phyloP scores from a whole-genome alignment of 768 basidiomycete genomes.

The Pulveroboletus ravenelii region DNA sequence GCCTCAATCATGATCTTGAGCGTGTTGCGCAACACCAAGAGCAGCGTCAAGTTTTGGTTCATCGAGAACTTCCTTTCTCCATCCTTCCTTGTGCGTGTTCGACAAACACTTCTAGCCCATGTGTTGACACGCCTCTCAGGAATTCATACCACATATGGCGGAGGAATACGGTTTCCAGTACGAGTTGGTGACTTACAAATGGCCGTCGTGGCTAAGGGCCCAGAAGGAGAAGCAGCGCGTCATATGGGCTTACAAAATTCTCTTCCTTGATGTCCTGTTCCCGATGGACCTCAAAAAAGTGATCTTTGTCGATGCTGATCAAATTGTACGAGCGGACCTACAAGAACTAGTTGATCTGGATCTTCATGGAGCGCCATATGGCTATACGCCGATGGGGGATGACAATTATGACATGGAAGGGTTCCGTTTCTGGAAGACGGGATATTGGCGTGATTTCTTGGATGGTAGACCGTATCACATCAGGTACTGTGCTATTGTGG shows the following conservation, averaged over 20 bases:
- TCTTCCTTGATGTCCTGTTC: conserved; percentile 98
- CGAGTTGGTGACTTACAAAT: conserved; percentile 97
- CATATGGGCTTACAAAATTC: conserved; percentile 99
- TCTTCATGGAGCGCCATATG: conserved; percentile 89
- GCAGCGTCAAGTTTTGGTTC: conserved; percentile 99
- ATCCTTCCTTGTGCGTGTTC: conserved; percentile 73
- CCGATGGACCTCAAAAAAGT: conserved; percentile 99
- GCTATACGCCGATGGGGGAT: conserved; percentile 96
- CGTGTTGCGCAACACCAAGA: conserved; percentile 89
- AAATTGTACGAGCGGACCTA: conserved; percentile 94
- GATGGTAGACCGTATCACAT: conserved; percentile 89
- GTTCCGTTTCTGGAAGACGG: conserved; percentile 98
- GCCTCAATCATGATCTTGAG: conserved; percentile 98
- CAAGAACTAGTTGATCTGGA: conserved; percentile 93
- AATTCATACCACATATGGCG: conserved; percentile 92
- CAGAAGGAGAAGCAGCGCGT: conserved; percentile 98
- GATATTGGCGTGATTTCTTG: conserved; percentile 90
- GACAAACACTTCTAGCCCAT: neutral
- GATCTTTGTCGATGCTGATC: conserved; percentile 97
- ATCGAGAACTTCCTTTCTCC: conserved; percentile 99
- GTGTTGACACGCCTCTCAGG: conserved; percentile 40
- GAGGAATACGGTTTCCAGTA: conserved; percentile 91
- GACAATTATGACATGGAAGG: conserved; percentile 95
- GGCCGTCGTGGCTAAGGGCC: conserved; percentile 96
- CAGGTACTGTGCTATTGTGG: conserved; percentile 48